These are phyloP conservation scores for Erysiphe pulchra DNA, from an alignment of 2,329 filamentous ascomycete genomes.

Conservation along the genomic window DNA sequence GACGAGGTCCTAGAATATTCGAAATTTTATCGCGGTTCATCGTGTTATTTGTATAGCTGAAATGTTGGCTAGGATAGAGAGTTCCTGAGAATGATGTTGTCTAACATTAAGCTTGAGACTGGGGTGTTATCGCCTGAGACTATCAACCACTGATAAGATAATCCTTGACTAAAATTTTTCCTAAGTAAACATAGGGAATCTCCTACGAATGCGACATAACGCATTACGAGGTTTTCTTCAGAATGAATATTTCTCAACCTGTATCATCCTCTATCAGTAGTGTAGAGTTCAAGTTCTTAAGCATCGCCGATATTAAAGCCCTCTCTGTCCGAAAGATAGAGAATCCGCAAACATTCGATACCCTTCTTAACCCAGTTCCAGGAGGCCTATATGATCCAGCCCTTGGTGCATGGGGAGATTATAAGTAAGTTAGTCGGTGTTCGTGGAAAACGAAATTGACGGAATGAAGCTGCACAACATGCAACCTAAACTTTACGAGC, in stretches of 20 bases:
- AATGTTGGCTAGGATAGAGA: no score
- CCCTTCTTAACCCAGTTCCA: conserved; percentile 63
- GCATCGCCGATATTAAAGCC: conserved; percentile 55
- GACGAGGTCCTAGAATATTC: conserved; percentile 27
- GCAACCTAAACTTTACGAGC: conserved; percentile 52
- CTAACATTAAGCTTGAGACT: no score
- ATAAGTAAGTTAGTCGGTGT: conserved; percentile 32
- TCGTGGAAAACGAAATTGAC: conserved; percentile 3
- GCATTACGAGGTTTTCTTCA: not conserved
- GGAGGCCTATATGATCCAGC: conserved; percentile 84
- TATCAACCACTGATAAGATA: not conserved
- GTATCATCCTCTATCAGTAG: conserved; percentile 60
- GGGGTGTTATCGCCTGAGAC: no score
- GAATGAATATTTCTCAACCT: conserved; percentile 54
- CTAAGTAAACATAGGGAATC: not conserved
- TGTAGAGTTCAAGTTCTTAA: conserved; percentile 75
- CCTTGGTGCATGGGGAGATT: conserved; percentile 69
- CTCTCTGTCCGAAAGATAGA: conserved; percentile 88
- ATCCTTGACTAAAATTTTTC: not conserved
- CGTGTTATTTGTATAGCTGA: conserved; percentile 3
- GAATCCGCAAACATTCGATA: conserved; percentile 85
- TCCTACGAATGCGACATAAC: not conserved
- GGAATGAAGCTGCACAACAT: conserved; percentile 56
- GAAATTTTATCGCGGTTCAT: conserved; percentile 27
- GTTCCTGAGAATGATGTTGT: no score